Evolutionary conservation across 768 basidiomycete species (phyloP).

Genomic region (Dentipellis fragilis): DNA sequence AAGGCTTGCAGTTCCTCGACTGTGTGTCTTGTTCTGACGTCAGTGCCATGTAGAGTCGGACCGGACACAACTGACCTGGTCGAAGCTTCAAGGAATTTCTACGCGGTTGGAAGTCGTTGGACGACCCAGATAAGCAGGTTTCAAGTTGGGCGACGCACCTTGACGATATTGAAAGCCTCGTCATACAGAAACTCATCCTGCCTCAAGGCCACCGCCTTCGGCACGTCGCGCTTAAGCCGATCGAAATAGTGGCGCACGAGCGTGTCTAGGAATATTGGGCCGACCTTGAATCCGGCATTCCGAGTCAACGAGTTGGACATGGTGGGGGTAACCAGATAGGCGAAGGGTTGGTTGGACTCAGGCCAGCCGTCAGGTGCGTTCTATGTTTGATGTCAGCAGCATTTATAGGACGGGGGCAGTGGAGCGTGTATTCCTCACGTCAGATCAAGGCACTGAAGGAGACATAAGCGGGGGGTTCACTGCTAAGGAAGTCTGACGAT

Average conservation of each 20-base stretch:
- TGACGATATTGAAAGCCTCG: conserved; percentile 65
- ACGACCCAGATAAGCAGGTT: neutral
- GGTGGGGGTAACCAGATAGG: no score
- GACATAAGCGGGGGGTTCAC: no score
- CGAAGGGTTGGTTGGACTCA: no score
- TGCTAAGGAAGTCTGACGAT: no score
- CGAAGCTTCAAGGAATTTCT: neutral
- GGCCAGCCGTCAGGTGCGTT: no score
- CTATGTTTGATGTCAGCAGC: no score
- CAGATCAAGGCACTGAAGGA: no score
- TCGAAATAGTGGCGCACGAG: conserved; percentile 84
- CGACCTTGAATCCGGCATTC: conserved; percentile 53
- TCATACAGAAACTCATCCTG: conserved; percentile 77
- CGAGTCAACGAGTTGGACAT: conserved; percentile 46
- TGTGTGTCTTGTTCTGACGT: conserved; percentile 46
- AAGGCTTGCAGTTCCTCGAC: conserved; percentile 80
- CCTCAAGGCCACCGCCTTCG: conserved; percentile 25
- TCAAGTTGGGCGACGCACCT: conserved; percentile 31
- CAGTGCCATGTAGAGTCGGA: neutral
- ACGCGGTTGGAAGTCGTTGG: neutral
- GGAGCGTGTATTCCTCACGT: no score
- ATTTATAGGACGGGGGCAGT: no score
- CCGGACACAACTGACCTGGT: neutral
- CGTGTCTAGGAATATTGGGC: conserved; percentile 64
- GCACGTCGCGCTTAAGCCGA: conserved; percentile 23